Conservation (phyloP, 2,329 filamentous ascomycete species). For the Zasmidium cellare region DNA sequence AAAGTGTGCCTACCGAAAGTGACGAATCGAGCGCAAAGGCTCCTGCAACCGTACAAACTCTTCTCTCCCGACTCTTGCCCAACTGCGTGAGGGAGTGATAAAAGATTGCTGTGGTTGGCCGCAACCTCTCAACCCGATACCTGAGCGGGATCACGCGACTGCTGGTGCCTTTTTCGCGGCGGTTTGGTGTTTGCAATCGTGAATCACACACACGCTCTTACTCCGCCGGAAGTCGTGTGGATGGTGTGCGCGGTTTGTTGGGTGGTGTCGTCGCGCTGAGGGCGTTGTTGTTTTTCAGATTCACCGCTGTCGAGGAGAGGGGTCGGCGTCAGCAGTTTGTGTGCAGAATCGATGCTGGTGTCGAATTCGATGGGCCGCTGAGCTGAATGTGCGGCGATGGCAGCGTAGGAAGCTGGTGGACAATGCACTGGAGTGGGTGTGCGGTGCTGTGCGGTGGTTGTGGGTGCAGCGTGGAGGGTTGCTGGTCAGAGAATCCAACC, state of each 20-base stretch:
- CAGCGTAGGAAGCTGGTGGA: background rate
- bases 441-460: background rate
- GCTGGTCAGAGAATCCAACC: background rate
- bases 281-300: conserved; percentile 1
- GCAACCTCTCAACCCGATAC: conserved; percentile 14
- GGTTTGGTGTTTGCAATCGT: background rate
- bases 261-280: background rate
- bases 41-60: conserved; percentile 21
- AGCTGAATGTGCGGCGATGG: conserved; percentile 2
- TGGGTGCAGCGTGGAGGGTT: background rate
- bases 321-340: conserved; percentile 13
- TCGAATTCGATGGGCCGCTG: background rate
- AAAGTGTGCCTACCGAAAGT: conserved; percentile 29
- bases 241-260: background rate
- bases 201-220: background rate
- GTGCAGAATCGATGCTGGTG: background rate
- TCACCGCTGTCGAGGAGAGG: conserved; percentile 10
- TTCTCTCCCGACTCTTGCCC: conserved; percentile 13
- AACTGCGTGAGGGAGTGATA: conserved; percentile 2
- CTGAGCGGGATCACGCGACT: conserved; percentile 17
- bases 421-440: background rate
- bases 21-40: conserved; percentile 33
- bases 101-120: conserved; percentile 9
- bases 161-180: background rate
- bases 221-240: background rate